Evolutionary conservation across 2,329 filamentous ascomycete species (phyloP), one percentile per base, ranked within the genome.

Genomic region (Exophiala mesophila): DNA sequence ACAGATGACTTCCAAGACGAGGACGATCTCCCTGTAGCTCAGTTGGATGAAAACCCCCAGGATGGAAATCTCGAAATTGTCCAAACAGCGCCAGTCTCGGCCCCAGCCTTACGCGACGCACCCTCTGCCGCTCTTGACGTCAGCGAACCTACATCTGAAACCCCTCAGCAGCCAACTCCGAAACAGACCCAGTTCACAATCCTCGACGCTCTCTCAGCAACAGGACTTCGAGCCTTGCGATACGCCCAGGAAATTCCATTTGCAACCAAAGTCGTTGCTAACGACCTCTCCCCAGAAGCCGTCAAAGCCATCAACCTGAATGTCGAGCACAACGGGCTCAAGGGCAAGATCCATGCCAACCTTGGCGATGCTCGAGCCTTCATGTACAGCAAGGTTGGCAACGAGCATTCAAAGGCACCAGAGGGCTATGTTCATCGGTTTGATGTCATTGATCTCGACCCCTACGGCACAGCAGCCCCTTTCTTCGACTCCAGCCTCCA

Each of bases 381-480:
- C 64, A 97, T 98, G 90, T 96, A 97, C 63, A 75, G 76, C 48
- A 69, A 78, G 39, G 71, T 84, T 33, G 76, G 79, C 60, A 61
- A 60, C 39, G 58, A 54, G 58, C 55, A 32, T 59, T 66, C 40
- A 54, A 63, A 32, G 63, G 39, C 31, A 17, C 31, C 28, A 7
- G 70, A 46, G 58, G 66, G 44, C 55, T 55, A 61, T 43, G 47
- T 63, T 23, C 54, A 80, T 58, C 80, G 76, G 56, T 98, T 94
- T 62, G 87, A 97, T 63, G 89, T 96, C 16, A 92, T 98, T 51
- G 92, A 98, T 61, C 76, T 98, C 20, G 92, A 98, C 61, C 92
- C 92, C 0, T 98, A 98, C 57, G 92, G 92, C 30, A 94, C 88
- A 0, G 92, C 90, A 1, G 87, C 86, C 7, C 85, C 87, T 1